Evolutionary conservation across 108 stramenopile genomes (phyloP).

Genomic region (Hondaea fermentalgiana): DNA sequence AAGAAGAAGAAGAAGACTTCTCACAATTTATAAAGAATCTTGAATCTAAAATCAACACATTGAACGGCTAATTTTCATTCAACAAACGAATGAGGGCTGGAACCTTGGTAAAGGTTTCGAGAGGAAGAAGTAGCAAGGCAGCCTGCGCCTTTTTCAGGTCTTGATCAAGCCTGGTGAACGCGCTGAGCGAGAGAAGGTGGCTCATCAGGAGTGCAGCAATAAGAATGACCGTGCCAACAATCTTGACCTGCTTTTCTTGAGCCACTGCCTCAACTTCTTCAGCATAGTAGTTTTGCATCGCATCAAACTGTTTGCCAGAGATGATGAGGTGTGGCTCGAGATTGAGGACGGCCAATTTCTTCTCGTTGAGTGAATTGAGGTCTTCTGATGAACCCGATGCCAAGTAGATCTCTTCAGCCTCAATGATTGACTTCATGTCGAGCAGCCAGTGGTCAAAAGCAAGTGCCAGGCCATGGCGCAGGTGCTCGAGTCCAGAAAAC

Average conservation of each 20-base stretch:
- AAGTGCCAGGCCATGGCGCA: not conserved
- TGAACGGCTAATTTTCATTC: not conserved
- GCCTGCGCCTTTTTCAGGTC: conserved; percentile 7
- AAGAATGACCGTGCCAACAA: not conserved
- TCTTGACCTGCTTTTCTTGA: not conserved
- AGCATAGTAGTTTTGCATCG: not conserved
- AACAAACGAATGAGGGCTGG: not conserved
- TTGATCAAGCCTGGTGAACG: not conserved
- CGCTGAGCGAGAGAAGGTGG: not conserved
- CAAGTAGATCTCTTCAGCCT: not conserved
- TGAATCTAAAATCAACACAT: no score
- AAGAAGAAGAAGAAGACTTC: no score
- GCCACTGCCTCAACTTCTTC: not conserved
- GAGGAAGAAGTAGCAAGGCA: not conserved
- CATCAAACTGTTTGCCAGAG: not conserved
- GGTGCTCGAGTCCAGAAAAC: not conserved
- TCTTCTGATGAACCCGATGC: not conserved
- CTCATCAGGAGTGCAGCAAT: not conserved
- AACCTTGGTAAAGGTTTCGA: not conserved
- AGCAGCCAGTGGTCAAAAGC: not conserved
- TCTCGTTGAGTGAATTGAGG: not conserved
- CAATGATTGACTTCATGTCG: not conserved
- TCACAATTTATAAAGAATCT: no score
- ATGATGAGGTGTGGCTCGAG: not conserved
- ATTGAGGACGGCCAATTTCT: not conserved